Evolutionary conservation across 164 flowering plant species (phyloP), one percentile per base, ranked within the genome.

Genomic region (Dillenia suffruticosa): DNA sequence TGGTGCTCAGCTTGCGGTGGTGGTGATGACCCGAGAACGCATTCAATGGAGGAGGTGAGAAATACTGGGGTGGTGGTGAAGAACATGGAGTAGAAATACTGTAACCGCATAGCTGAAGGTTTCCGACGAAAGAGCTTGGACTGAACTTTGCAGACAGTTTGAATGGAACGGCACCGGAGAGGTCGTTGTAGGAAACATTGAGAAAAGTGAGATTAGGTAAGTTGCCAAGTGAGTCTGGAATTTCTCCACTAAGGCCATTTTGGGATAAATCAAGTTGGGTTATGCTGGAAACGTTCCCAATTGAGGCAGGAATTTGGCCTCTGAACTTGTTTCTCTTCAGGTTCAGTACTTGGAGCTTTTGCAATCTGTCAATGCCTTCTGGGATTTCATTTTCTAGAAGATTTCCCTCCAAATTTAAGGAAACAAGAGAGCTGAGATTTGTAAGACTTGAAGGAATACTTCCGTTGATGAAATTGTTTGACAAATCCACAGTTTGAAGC

Each of bases 31-130:
- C 40, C 7, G 5, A 32, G 40, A 63, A 49, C 52, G 62, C 16
- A 52, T 50, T 66, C 0, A 67, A 16, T 59, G 80, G 59, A 16
- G 82, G 71, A 51, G 84, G 51, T 10, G 83, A 62, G 44, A 49
- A 26, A 51, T 14, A 61, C 51, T 65, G 67, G 19, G 88, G 73
- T 22, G 81, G 64, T 7, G 84, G 46, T 12, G 79, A 63, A 53
- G 87, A 70, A 56, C 99, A 94, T 10, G 80, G 76, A 16, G 78
- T 74, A 16, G 88, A 71, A 60, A 10, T n/a, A 68, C 82, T 81
- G 59, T 74, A 91, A 14, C 99, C 99, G 71, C 99, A 95, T 0
- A 95, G 81, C 74, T 83, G 84, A 62, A 85, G 67, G 62, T 95
- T 95, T 8, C 99, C 97, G 10, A 74, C 71, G 67, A 95, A 95